A percentile compares a stretch with the other conserved stretches of the same genome.
These are phyloP conservation scores for Obba rivulosa DNA, from an alignment of 768 basidiomycete genomes.

Conservation along the genomic window DNA sequence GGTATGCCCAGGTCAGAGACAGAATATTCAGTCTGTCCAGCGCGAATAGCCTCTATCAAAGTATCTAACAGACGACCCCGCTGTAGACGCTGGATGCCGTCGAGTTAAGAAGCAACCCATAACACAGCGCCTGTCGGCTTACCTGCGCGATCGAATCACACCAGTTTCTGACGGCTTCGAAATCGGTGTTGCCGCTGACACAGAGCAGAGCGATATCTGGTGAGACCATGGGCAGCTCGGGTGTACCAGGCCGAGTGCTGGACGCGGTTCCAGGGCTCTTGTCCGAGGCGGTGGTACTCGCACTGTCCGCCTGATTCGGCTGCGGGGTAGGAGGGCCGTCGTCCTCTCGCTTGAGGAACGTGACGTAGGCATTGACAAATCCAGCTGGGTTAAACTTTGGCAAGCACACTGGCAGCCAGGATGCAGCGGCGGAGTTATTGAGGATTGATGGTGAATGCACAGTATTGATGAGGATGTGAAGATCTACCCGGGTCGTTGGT, in stretches of 20 bases:
- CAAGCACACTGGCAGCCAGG: constrained; percentile 94
- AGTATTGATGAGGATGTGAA: constrained; percentile 91
- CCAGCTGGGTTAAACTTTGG: constrained; percentile 88
- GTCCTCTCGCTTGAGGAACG: constrained; percentile 44
- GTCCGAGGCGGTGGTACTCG: neutral
- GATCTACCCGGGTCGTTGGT: constrained; percentile 44
- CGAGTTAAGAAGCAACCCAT: neutral
- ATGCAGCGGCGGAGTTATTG: constrained; percentile 74
- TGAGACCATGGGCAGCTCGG: constrained; percentile 7
- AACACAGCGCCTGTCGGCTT: constrained; percentile 9
- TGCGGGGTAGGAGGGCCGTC: neutral
- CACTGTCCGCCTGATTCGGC: neutral
- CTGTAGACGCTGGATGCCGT: constrained; percentile 50
- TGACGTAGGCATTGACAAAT: constrained; percentile 89
- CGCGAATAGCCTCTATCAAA: constrained; percentile 41
- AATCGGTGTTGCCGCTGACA: constrained; percentile 78
- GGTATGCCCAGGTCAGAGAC: constrained; percentile 80
- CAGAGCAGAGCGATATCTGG: constrained; percentile 57
- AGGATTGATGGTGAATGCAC: constrained; percentile 75
- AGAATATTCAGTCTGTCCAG: constrained; percentile 55
- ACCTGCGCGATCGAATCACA: constrained; percentile 64
- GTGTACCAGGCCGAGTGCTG: too few relatives aligned
- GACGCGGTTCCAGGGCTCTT: too few relatives aligned
- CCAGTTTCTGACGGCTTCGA: constrained; percentile 78
- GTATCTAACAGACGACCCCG: constrained; percentile 50